phyloP scores from a whole-genome alignment of 2,329 filamentous ascomycete species.

The Aspergillus sclerotialis region DNA sequence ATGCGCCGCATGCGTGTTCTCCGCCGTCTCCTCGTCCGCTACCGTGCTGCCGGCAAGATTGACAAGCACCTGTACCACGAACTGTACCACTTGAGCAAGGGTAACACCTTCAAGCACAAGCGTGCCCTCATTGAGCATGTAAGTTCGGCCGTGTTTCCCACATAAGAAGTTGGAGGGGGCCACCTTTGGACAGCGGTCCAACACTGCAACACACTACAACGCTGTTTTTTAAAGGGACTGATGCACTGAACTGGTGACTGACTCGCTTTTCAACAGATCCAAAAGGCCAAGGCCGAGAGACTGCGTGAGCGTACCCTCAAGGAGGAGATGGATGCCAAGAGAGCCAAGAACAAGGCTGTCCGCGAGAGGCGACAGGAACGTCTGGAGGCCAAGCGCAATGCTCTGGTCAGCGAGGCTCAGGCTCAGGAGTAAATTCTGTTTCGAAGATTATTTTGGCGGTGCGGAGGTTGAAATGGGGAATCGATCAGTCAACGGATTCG shows the following conservation, averaged over 20 bases:
- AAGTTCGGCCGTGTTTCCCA: constrained; percentile 41
- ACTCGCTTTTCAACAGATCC: constrained; percentile 61
- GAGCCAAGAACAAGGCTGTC: constrained; percentile 99
- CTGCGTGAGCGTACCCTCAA: constrained; percentile 89
- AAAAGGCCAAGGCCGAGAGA: constrained; percentile 99
- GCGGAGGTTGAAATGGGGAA: constrained; percentile 30
- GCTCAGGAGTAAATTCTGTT: constrained; percentile 34
- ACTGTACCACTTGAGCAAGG: constrained; percentile 99
- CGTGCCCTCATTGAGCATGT: constrained; percentile 99
- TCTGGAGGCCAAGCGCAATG: constrained; percentile 81
- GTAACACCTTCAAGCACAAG: constrained; percentile 99
- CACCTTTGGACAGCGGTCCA: too few relatives aligned
- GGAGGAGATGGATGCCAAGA: constrained; percentile 99
- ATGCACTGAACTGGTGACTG: constrained; percentile 7
- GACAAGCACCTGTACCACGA: constrained; percentile 99
- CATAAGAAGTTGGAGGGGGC: too few relatives aligned
- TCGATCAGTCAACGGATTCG: constrained; percentile 21
- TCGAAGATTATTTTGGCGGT: constrained; percentile 31
- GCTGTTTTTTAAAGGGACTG: constrained; percentile 10
- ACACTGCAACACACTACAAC: constrained; percentile 1
- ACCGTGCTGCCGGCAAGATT: constrained; percentile 99
- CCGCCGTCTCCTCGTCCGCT: constrained; percentile 98
- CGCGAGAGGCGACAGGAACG: constrained; percentile 97
- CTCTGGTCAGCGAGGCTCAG: constrained; percentile 65
- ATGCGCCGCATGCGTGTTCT: constrained; percentile 99